Conservation (phyloP, 2,329 filamentous ascomycete species). For the Nemania abortiva region DNA sequence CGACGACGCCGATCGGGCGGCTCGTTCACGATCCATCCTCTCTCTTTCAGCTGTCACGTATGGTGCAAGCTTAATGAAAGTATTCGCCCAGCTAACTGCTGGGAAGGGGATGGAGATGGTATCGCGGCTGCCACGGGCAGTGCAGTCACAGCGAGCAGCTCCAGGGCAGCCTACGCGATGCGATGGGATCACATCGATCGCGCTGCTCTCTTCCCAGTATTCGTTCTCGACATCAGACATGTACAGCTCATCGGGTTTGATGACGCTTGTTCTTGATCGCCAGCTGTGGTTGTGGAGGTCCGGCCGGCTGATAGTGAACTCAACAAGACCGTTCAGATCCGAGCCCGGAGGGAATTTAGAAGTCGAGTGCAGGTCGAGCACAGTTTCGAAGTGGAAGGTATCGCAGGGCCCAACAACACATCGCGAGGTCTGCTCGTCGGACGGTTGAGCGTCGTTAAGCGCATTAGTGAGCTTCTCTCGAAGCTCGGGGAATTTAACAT, state of each 20-base stretch:
- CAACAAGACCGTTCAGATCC: constrained; percentile 69
- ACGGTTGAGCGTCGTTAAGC: constrained; percentile 59
- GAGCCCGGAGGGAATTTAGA: constrained; percentile 70
- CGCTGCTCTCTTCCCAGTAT: constrained; percentile 61
- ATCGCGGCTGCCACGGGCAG: constrained; percentile 57
- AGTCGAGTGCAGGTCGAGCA: constrained; percentile 69
- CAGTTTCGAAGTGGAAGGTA: constrained; percentile 72
- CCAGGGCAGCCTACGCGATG: constrained; percentile 66
- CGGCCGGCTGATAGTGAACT: constrained; percentile 68
- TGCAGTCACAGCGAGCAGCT: constrained; percentile 62
- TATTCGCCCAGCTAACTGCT: constrained; percentile 68
- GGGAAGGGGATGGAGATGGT: constrained; percentile 70
- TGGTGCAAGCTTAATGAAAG: constrained; percentile 67
- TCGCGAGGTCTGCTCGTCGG: constrained; percentile 51
- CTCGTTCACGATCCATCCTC: constrained; percentile 45
- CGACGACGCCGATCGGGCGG: constrained; percentile 42
- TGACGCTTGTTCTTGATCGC: constrained; percentile 70
- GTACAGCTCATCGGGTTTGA: constrained; percentile 68
- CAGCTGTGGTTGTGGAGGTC: constrained; percentile 68
- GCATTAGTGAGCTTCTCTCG: constrained; percentile 63
- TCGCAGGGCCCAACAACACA: constrained; percentile 61
- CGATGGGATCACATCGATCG: constrained; percentile 61
- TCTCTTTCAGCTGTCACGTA: constrained; percentile 58
- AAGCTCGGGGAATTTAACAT: constrained; percentile 68
- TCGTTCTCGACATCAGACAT: constrained; percentile 56